Evolutionary conservation across 2,329 filamentous ascomycete species (phyloP), one percentile per base, ranked within the genome.

Genomic region (Talaromyces albobiverticillius): DNA sequence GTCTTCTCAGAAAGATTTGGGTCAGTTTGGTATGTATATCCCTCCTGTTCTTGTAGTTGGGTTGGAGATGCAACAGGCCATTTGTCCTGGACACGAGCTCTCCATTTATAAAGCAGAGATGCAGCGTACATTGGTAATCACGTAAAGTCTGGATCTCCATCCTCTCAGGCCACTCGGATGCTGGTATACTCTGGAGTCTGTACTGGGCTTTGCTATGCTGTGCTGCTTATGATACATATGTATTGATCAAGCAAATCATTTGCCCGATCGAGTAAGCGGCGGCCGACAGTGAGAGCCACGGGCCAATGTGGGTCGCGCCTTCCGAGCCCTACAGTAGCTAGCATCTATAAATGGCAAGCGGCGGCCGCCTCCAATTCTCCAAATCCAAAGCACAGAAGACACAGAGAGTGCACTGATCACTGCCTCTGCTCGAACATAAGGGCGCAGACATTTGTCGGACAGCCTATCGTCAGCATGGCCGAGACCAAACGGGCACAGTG

Each of bases 251-350:
- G n/a, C 11, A 18, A 20, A 11, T 22, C 18, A 22, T 18, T 20
- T 40, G 16, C 34, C 42, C 8, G 5, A 51, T 55, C 16, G 26
- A 29, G 53, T 43, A 46, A 18, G 47, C 48, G 53, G 20, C 53
- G 53, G 48, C 42, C 53, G 48, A 51, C 36, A 22, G 26, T 18
- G 13, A 8, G 16, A 3, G 3, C n/a, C n/a, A n/a, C n/a, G n/a
- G n/a, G n/a, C n/a, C n/a, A n/a, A 20, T 20, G 16, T 9, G 20
- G 31, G 31, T n/a, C n/a, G n/a, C n/a, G n/a, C n/a, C n/a, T n/a
- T n/a, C n/a, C n/a, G n/a, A 11, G 13, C 29, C 29, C 10, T 18
- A 23, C 10, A 36, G 16, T 22, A 36, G 3, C 5, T 18, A 4
- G 22, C 11, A 10, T 40, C 46, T 29, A 13, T 25, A 49, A 54